phyloP scores from a whole-genome alignment of 179 eudicot genomes.

The Patellifolia procumbens region DNA sequence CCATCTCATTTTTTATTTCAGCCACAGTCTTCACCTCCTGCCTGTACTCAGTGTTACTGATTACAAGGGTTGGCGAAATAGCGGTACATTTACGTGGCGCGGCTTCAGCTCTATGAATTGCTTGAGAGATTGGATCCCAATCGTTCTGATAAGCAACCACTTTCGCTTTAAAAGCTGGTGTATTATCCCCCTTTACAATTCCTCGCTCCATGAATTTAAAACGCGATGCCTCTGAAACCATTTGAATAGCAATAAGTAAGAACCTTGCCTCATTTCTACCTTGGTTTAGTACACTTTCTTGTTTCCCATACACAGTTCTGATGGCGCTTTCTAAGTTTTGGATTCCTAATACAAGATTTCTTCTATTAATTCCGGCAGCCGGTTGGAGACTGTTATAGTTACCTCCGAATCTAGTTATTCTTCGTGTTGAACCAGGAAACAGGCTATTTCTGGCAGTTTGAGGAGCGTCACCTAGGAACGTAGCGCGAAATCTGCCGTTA shows the following conservation, averaged over 20 bases:
- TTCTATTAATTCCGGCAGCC: not conserved
- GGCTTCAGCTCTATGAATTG: not conserved
- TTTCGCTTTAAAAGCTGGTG: not conserved
- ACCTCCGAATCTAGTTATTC: not conserved
- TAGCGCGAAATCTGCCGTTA: not conserved
- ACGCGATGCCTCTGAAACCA: constrained; percentile 7
- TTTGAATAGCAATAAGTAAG: not conserved
- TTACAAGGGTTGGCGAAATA: not conserved
- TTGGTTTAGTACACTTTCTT: not conserved
- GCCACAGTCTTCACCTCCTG: not conserved
- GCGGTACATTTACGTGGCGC: not conserved
- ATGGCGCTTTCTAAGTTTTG: not conserved
- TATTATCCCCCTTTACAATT: not conserved
- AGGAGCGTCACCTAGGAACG: not conserved
- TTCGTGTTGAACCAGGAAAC: not conserved
- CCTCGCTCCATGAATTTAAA: not conserved
- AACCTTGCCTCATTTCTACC: not conserved
- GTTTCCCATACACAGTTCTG: not conserved
- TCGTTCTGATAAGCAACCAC: not conserved
- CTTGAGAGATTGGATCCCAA: not conserved
- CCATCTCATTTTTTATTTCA: not conserved
- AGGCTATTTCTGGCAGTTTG: not conserved
- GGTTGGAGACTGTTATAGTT: not conserved
- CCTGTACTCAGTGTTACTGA: not conserved
- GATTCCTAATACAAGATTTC: not conserved